Evolutionary conservation across 768 basidiomycete species (phyloP).

Genomic region (Termitomyces sp.): DNA sequence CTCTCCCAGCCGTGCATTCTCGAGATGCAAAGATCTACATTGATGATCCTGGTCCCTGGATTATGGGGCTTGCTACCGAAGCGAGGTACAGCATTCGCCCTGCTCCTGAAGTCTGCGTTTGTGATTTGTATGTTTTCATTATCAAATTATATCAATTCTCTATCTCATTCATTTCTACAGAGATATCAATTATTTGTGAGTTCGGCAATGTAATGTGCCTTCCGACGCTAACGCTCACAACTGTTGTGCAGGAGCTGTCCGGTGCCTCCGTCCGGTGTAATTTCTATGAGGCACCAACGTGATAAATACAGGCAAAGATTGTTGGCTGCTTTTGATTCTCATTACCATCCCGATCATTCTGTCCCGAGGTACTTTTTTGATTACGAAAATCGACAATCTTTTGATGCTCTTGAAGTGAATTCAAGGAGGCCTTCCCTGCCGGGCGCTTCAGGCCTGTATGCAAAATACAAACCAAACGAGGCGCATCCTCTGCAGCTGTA

Average conservation of each 20-base stretch:
- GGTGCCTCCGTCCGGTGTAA: constrained; percentile 67
- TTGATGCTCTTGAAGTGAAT: constrained; percentile 51
- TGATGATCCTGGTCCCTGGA: constrained; percentile 96
- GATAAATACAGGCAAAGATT: constrained; percentile 75
- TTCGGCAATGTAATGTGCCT: constrained; percentile 8
- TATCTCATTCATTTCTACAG: constrained; percentile 28
- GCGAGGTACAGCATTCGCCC: constrained; percentile 74
- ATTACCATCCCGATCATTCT: constrained; percentile 86
- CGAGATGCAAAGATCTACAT: constrained; percentile 91
- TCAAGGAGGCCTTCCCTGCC: constrained; percentile 93
- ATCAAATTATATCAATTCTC: not conserved
- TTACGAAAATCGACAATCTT: not conserved
- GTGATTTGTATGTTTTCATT: constrained; percentile 63
- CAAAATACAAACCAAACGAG: constrained; percentile 83
- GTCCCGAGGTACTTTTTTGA: constrained; percentile 53
- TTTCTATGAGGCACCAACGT: constrained; percentile 75
- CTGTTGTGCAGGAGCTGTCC: constrained; percentile 55
- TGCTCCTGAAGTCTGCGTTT: constrained; percentile 78
- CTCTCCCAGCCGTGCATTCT: constrained; percentile 75
- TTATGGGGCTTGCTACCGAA: constrained; percentile 85
- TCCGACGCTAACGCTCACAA: constrained; percentile 4
- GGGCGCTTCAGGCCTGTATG: constrained; percentile 88
- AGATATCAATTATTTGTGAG: constrained; percentile 77
- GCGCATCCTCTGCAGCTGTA: constrained; percentile 72
- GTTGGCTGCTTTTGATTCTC: constrained; percentile 73